Evolutionary conservation across 805 yeast genomes (phyloP).

Genomic region (Candida gorgasii): DNA sequence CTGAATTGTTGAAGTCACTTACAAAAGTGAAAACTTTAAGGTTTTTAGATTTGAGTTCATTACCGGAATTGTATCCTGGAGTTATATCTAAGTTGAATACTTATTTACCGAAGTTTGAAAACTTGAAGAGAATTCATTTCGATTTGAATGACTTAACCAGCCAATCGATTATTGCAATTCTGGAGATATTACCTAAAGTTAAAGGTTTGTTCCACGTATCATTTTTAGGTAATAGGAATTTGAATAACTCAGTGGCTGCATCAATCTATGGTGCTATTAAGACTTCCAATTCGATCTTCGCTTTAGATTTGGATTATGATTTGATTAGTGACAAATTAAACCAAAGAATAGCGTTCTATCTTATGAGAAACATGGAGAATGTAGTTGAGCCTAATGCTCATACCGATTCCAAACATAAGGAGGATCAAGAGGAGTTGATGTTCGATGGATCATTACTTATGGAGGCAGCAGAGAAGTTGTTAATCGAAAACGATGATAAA

Average conservation of each 20-base stretch:
- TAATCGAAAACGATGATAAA: slow-evolving; percentile 44
- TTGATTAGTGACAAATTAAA: slow-evolving; percentile 51
- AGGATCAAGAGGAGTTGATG: slow-evolving; percentile 64
- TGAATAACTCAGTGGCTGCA: slow-evolving; percentile 46
- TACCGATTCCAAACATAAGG: slow-evolving; percentile 19
- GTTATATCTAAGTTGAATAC: slow-evolving; percentile 46
- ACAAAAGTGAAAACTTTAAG: slow-evolving; percentile 41
- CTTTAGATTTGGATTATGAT: slow-evolving; percentile 56
- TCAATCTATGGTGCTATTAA: slow-evolving; percentile 54
- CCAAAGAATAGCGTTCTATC: slow-evolving; percentile 54
- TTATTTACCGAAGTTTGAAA: slow-evolving; percentile 46
- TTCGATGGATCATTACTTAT: slow-evolving; percentile 76
- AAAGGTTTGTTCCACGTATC: slow-evolving; percentile 54
- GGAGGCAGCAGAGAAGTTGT: slow-evolving; percentile 68
- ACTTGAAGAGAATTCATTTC: slow-evolving; percentile 52
- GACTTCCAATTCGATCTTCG: slow-evolving; percentile 45
- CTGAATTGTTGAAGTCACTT: slow-evolving; percentile 37
- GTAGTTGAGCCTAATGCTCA: slow-evolving; percentile 11
- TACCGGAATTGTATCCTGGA: slow-evolving; percentile 53
- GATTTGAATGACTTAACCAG: slow-evolving; percentile 52
- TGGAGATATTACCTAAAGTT: slow-evolving; percentile 48
- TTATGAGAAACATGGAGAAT: slow-evolving; percentile 58
- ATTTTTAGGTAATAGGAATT: slow-evolving; percentile 50
- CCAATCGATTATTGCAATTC: slow-evolving; percentile 49
- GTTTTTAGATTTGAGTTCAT: slow-evolving; percentile 54